phyloP scores from a whole-genome alignment of 306 rosid species.

The Abrus pulchellus region DNA sequence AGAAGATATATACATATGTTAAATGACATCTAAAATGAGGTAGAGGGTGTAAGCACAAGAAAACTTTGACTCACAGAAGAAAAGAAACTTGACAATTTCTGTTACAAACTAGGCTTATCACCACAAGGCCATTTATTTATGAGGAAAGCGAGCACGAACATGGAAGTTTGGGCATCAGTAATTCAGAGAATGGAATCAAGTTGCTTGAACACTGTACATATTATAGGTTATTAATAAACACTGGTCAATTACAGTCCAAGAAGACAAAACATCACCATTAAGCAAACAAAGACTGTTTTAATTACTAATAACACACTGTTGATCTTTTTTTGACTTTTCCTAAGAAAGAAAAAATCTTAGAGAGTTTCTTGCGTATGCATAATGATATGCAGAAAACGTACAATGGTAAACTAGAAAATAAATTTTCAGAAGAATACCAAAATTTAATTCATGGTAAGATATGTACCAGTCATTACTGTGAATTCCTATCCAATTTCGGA shows the following conservation, averaged over 20 bases:
- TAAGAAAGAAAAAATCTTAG: neutral
- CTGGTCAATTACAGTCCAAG: slow-evolving; percentile 13
- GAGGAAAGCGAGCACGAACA: slow-evolving; percentile 53
- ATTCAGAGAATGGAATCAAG: slow-evolving; percentile 32
- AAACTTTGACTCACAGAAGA: slow-evolving; percentile 29
- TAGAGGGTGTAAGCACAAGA: neutral
- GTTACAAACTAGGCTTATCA: slow-evolving; percentile 55
- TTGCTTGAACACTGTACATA: slow-evolving; percentile 23
- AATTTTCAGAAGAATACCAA: slow-evolving; percentile 48
- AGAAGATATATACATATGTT: too few species aligned
- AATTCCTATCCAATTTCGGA: slow-evolving; percentile 39
- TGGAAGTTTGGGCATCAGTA: too few species aligned
- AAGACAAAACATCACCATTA: neutral
- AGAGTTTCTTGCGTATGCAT: neutral
- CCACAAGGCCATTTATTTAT: slow-evolving; percentile 65
- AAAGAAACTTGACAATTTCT: slow-evolving; percentile 33
- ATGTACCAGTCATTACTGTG: slow-evolving; percentile 70
- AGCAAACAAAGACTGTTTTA: neutral
- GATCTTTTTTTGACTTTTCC: neutral
- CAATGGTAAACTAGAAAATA: slow-evolving; percentile 44
- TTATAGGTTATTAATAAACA: slow-evolving; percentile 38
- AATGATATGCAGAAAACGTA: slow-evolving; percentile 33
- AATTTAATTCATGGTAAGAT: neutral
- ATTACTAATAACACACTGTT: neutral
- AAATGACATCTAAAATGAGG: too few species aligned